A percentile compares a stretch with the other conserved stretches of the same genome.
Conservation (phyloP, 2,329 filamentous ascomycete genomes). For the Fusarium sp. region DNA sequence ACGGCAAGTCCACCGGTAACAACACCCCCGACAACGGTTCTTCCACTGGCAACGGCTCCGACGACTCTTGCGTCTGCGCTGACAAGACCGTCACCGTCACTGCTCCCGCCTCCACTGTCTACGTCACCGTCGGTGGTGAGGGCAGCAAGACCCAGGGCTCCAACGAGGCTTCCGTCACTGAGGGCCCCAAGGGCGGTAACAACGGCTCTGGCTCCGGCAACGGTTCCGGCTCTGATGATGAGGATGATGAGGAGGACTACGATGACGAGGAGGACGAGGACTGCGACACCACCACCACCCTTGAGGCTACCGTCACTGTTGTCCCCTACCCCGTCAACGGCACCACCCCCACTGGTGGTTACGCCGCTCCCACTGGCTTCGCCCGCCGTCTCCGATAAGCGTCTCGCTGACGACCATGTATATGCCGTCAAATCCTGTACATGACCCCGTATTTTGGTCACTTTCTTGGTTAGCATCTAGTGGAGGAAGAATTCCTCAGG, state of each 20-base stretch:
- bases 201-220: slow-evolving; percentile 1
- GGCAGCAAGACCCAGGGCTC: slow-evolving; percentile 31
- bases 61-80: slow-evolving; percentile 19
- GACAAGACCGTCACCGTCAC: slow-evolving; percentile 46
- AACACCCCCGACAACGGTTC: slow-evolving; percentile 3
- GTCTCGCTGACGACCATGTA: slow-evolving; percentile 22
- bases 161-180: slow-evolving; percentile 37
- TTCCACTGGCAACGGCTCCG: slow-evolving; percentile 30
- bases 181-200: background rate
- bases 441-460: slow-evolving; percentile 35
- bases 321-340: slow-evolving; percentile 54
- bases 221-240: slow-evolving; percentile 18
- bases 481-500: slow-evolving; percentile 27
- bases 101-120: slow-evolving; percentile 49
- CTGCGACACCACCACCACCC: slow-evolving; percentile 42
- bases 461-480: slow-evolving; percentile 38
- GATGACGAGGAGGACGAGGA: slow-evolving; percentile 30
- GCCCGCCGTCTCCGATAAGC: slow-evolving; percentile 48
- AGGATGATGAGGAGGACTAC: slow-evolving; percentile 32
- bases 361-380: slow-evolving; percentile 50
- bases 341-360: slow-evolving; percentile 51
- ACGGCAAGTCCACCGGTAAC: background rate
- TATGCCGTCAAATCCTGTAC: slow-evolving; percentile 37
- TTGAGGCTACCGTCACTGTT: slow-evolving; percentile 49
- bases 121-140: slow-evolving; percentile 46